Percentiles rank a stretch among this genome's conserved stretches.
Evolutionary conservation across 2,329 filamentous ascomycete species (phyloP).

Genomic region (Nemania sp.): DNA sequence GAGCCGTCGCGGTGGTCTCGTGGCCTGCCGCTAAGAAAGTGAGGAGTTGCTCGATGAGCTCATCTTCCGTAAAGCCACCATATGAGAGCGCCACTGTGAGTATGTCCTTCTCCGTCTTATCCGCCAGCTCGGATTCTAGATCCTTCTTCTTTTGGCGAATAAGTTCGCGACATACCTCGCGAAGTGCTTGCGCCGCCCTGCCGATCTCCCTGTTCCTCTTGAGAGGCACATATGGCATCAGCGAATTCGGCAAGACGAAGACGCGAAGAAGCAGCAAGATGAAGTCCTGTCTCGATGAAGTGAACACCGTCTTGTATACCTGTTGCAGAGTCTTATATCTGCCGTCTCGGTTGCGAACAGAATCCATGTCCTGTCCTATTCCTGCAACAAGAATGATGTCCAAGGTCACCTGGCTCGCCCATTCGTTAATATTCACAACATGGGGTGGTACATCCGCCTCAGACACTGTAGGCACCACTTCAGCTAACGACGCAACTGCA

Average conservation of each 20-base stretch:
- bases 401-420: constrained; percentile 23
- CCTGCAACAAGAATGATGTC: constrained; percentile 27
- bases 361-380: constrained; percentile 22
- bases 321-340: constrained; percentile 16
- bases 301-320: constrained; percentile 22
- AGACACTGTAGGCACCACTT: constrained; percentile 1
- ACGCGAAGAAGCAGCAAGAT: constrained; percentile 19
- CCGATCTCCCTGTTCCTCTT: constrained; percentile 16
- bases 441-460: constrained; percentile 8
- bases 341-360: constrained; percentile 20
- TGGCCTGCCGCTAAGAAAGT: constrained; percentile 26
- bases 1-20: constrained; percentile 24
- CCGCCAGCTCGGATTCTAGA: constrained; percentile 21
- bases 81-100: constrained; percentile 26
- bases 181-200: constrained; percentile 13
- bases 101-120: constrained; percentile 26
- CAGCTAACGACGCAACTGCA: constrained; percentile 12
- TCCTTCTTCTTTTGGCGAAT: constrained; percentile 26
- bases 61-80: constrained; percentile 26
- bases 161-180: constrained; percentile 22
- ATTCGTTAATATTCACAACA: constrained; percentile 15
- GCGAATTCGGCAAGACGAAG: constrained; percentile 20
- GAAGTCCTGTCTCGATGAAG: constrained; percentile 9
- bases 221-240: constrained; percentile 17
- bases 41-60: constrained; percentile 27